Evolutionary conservation across 2,329 filamentous ascomycete genomes (phyloP).

Genomic region (Macrophomina pseudophaseolina): DNA sequence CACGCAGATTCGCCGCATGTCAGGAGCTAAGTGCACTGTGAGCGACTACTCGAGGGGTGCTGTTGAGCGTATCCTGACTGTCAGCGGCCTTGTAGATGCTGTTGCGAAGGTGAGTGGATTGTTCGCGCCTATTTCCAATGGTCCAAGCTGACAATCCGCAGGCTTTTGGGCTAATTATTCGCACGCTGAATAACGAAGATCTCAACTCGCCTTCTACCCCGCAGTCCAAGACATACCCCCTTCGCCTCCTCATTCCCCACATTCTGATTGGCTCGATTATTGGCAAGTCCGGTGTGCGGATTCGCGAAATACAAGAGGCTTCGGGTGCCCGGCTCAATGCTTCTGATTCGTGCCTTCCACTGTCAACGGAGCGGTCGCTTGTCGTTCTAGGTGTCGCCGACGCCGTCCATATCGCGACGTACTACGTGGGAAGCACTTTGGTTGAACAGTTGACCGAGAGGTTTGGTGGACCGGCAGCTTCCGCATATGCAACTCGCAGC

Average conservation of each 20-base stretch:
- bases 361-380: constrained; percentile 96
- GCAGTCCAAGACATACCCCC: constrained; percentile 95
- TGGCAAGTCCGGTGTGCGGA: constrained; percentile 92
- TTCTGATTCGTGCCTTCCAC: constrained; percentile 89
- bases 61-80: constrained; percentile 95
- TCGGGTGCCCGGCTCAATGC: constrained; percentile 96
- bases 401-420: constrained; percentile 97
- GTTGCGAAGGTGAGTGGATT: constrained; percentile 79
- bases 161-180: constrained; percentile 98
- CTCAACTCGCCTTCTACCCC: constrained; percentile 85
- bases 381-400: constrained; percentile 98
- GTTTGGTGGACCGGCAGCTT: constrained; percentile 93
- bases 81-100: constrained; percentile 94
- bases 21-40: constrained; percentile 97
- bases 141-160: constrained; percentile 45
- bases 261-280: constrained; percentile 99
- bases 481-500: constrained; percentile 95
- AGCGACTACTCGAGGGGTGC: constrained; percentile 98
- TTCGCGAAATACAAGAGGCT: constrained; percentile 97
- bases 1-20: constrained; percentile 92
- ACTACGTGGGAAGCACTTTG: constrained; percentile 97
- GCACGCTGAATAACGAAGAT: constrained; percentile 96
- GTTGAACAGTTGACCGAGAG: constrained; percentile 96
- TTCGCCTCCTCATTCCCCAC: constrained; percentile 92
- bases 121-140: constrained; percentile 32